Evolutionary conservation across 495 filamentous ascomycete species (phyloP).

Genomic region (Hypoxylon trugodes): DNA sequence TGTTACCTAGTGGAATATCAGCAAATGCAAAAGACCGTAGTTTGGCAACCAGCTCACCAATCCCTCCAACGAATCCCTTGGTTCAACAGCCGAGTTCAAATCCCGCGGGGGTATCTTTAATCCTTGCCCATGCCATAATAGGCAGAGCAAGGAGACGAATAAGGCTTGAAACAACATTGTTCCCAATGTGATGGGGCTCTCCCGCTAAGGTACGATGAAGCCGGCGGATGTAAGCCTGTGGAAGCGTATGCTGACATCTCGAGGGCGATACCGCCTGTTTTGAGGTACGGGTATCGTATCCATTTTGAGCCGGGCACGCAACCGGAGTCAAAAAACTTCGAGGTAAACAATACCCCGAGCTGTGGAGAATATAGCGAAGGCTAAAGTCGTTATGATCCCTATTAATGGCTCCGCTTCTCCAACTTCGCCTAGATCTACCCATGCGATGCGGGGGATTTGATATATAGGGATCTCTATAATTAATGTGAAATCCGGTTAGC

Average conservation of each 20-base stretch:
- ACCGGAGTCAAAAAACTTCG: not conserved
- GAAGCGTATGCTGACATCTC: not conserved
- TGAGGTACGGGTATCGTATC: not conserved
- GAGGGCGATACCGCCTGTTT: not conserved
- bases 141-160: not conserved
- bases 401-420: constrained; percentile 25
- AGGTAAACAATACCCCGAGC: constrained; percentile 22
- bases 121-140: not conserved
- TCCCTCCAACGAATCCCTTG: constrained; percentile 10
- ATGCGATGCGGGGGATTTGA: not conserved
- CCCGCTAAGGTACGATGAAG: not conserved
- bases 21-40: not conserved
- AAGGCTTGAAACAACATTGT: constrained; percentile 1
- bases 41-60: not conserved
- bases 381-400: constrained; percentile 6
- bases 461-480: constrained; percentile 1
- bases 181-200: not conserved
- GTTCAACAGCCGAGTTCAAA: not conserved
- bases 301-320: constrained; percentile 10
- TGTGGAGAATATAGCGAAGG: constrained; percentile 11
- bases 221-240: not conserved
- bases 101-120: not conserved
- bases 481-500: constrained; percentile 14
- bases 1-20: constrained; percentile 52
- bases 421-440: constrained; percentile 16